Evolutionary conservation across 225 moss, liverwort and hornwort genomes (phyloP).

Genomic region (Physcomitrellopsis africana): DNA sequence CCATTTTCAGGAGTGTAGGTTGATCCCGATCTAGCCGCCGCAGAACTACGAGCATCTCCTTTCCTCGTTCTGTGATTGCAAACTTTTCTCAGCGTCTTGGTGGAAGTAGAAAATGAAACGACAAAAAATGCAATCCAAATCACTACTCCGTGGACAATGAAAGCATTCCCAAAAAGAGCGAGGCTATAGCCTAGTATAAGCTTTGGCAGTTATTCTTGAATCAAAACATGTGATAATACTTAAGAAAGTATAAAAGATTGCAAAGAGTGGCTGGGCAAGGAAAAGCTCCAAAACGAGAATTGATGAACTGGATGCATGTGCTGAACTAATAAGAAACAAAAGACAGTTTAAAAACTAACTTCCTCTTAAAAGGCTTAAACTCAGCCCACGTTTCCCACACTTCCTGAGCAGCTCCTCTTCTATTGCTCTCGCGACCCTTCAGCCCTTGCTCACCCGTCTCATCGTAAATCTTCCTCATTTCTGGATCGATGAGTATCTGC

Average conservation of each 20-base stretch:
- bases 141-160: neutral
- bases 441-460: slow-evolving; percentile 59
- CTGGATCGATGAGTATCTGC: slow-evolving; percentile 74
- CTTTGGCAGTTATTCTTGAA: neutral
- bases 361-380: slow-evolving; percentile 75
- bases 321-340: neutral
- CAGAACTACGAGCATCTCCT: slow-evolving; percentile 73
- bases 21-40: slow-evolving; percentile 56
- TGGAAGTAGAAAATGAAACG: slow-evolving; percentile 11
- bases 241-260: slow-evolving; percentile 7
- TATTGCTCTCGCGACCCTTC: slow-evolving; percentile 41
- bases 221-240: neutral
- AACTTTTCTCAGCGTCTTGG: slow-evolving; percentile 24
- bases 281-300: slow-evolving; percentile 2
- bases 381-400: slow-evolving; percentile 78
- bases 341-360: slow-evolving; percentile 41
- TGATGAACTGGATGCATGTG: neutral
- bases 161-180: slow-evolving; percentile 3
- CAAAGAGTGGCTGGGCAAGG: neutral
- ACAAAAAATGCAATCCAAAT: neutral
- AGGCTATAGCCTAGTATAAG: neutral
- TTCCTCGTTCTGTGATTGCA: slow-evolving; percentile 57
- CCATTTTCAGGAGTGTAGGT: slow-evolving; percentile 45
- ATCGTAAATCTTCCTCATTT: slow-evolving; percentile 63
- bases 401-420: slow-evolving; percentile 59